phyloP scores from a whole-genome alignment of 257 asterid genomes.

The Rubia yunnanensis region DNA sequence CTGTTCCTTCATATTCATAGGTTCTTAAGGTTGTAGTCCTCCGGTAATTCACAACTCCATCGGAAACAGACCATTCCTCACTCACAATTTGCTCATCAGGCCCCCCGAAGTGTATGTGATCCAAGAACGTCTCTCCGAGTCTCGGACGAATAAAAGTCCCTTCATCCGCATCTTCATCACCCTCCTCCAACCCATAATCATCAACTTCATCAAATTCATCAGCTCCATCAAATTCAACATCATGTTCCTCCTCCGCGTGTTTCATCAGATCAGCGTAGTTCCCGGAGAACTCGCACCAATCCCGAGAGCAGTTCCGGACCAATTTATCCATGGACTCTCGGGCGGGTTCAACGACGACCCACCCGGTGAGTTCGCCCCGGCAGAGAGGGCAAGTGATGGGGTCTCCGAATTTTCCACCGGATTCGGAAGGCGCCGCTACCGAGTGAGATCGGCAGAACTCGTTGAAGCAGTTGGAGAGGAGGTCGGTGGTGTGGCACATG shows the following conservation, averaged over 20 bases:
- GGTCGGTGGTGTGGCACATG: constrained; percentile 69
- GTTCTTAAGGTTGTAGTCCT: background rate
- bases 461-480: constrained; percentile 26
- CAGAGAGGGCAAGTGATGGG: constrained; percentile 56
- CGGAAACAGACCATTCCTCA: background rate
- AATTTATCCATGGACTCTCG: constrained; percentile 42
- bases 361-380: constrained; percentile 47
- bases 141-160: background rate
- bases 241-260: constrained; percentile 57
- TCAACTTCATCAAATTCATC: background rate
- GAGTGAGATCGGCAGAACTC: constrained; percentile 24
- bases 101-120: background rate
- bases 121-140: background rate
- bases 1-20: background rate
- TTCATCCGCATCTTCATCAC: background rate
- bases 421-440: constrained; percentile 11
- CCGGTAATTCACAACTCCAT: background rate
- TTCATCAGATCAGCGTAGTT: constrained; percentile 44
- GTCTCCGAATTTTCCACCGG: background rate
- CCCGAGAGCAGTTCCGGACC: constrained; percentile 48
- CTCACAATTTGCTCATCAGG: background rate
- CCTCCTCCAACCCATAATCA: background rate
- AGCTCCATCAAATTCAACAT: too few relatives aligned
- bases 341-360: constrained; percentile 38
- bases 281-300: constrained; percentile 50